phyloP scores from a whole-genome alignment of 805 yeast genomes.

The Scheffersomyces ergatensis region DNA sequence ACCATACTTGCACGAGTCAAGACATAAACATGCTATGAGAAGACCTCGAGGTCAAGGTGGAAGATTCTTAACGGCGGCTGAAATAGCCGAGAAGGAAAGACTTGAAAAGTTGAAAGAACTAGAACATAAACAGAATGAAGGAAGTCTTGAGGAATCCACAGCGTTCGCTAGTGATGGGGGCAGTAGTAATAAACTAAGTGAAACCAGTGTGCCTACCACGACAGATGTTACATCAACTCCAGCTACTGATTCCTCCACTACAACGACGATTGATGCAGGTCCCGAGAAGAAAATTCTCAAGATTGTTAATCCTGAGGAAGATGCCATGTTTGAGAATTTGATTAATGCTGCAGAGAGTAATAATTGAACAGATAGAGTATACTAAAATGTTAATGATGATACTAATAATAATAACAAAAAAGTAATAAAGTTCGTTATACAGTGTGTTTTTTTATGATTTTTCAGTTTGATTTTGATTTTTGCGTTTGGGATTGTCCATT shows the following conservation, averaged over 20 bases:
- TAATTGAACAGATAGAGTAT: too few relatives aligned
- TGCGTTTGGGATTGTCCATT: too few relatives aligned
- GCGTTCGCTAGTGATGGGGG: neutral
- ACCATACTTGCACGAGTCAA: constrained; percentile 92
- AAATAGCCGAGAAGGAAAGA: constrained; percentile 44
- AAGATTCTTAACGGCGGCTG: constrained; percentile 89
- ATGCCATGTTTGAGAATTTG: constrained; percentile 15
- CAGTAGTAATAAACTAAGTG: neutral
- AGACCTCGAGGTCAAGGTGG: constrained; percentile 99
- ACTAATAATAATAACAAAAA: too few relatives aligned
- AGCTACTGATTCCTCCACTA: neutral
- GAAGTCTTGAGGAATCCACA: neutral
- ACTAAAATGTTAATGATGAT: too few relatives aligned
- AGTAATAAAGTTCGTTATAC: too few relatives aligned
- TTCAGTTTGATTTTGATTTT: too few relatives aligned
- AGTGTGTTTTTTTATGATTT: too few relatives aligned
- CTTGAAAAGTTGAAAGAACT: constrained; percentile 35
- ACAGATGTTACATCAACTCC: neutral
- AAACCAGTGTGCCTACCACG: too few relatives aligned
- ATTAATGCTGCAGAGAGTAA: constrained; percentile 10
- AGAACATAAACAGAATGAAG: constrained; percentile 17
- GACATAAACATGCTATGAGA: constrained; percentile 99
- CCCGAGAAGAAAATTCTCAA: neutral
- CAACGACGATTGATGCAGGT: neutral
- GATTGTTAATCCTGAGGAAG: constrained; percentile 8